Base-by-base conservation (phyloP, 352 stramenopile species). In the Elongisporangium anandrum region DNA sequence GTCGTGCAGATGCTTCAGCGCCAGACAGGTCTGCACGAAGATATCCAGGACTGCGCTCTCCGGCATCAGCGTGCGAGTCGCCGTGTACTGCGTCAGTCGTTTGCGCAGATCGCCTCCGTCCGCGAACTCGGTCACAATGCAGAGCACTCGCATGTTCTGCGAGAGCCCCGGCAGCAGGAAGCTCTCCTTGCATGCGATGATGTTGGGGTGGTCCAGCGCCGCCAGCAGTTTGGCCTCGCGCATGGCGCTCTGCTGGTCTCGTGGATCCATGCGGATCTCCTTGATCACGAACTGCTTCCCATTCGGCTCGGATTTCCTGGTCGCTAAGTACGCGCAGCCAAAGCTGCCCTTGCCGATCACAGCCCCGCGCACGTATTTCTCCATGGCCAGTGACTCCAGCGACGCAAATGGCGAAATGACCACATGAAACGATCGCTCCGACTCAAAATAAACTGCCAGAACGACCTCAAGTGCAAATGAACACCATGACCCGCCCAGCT, bases 81-180 rank as follows among this genome's bases (percentile, higher is more conserved):
- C 39, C 13, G 52, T 54, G 23, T 79, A 72, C 22, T 68, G 64
- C 49, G 75, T 73, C 10, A 95, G 58, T 2, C 75, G 59, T 17
- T 85, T 69, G 47, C 79, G 78, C 20, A 96, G 71, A 50, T 94
- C 84, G 3, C 87, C 87, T 17, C 79, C 79, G 21, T 89, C 80
- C 2, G 87, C 87, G 58, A 88, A 94, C 59, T 95, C 87, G 21
- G 90, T 91, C 19, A 95, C 81, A 54, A 96, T 94, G 52, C 79
- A 94, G 7, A 95, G 65, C n/a, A 92, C 66, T 1, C 66, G 52
- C 15, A 12, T 49, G 49, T 17, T 56, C 29, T 16, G 54, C 54
- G 15, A 60, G 39, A 23, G 51, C 47, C 19, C 26, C 2, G 69
- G 56, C 0, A 85, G 26, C 24, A 88, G 16, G 52, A 95, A 95